Base-by-base conservation (phyloP, 768 basidiomycete genomes). In the Suillus placidus region DNA sequence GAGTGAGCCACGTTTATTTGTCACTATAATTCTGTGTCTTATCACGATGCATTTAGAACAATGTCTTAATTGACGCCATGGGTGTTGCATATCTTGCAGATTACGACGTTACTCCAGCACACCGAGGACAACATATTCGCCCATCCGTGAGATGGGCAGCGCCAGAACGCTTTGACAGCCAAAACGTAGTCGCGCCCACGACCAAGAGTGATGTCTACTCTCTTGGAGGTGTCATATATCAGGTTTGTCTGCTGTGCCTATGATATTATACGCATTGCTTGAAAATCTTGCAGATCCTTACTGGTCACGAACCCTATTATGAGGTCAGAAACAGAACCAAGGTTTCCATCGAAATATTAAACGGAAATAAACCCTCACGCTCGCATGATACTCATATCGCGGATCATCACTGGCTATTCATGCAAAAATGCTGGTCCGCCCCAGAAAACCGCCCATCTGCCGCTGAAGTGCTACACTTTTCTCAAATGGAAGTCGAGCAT, bases 1-100 rank as follows among this genome's bases (percentile, higher is more conserved):
- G 77, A 1, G 77, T 79, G 65, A 16, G 75, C 30, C 30, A 18
- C 13, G 12, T 35, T 23, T 6, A 47, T 42, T 7, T 2, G 18
- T 43, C 45, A 20, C 6, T 40, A 8, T 2, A 20, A 30, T 32
- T 7, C 2, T 14, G 9, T 40, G 20, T 42, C 58, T 60, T 7
- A 60, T 20, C 18, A 14, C 20, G 6, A 47, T 37, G 5, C 9
- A 5, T 60, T 18, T 35, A 66, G 67, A 66, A 65, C 6, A 66
- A 66, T 42, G 30, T 68, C 9, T 57, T 68, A 6, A 58, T 68
- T 9, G 32, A 62, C 1, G 30, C 40, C 23, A 32, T 30, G 3
- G 55, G 61, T 8, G 5, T 43, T 20, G 51, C 65, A 0, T 32
- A 55, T 26, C 52, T 66, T 49, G n/a, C 64, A 8, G 67, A 67